Evolutionary conservation across 2,329 filamentous ascomycete genomes (phyloP).

Genomic region (Pseudogymnoascus sp.): DNA sequence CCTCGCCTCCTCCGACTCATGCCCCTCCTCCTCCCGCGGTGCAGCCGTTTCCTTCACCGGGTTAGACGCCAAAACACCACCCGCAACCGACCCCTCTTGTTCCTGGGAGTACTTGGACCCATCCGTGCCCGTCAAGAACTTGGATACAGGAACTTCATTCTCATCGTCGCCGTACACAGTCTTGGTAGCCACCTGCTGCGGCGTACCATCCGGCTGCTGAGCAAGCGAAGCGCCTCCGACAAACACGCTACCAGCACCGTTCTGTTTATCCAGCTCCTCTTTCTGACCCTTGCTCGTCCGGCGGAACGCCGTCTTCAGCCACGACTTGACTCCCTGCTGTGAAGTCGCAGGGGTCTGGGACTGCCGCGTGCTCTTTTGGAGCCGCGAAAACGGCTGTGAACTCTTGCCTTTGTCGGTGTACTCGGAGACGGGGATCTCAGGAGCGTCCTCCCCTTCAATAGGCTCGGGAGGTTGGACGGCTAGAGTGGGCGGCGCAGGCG

Average conservation of each 20-base stretch:
- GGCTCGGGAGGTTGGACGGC: slow-evolving; percentile 23
- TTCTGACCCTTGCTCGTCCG: slow-evolving; percentile 18
- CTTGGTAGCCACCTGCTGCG: slow-evolving; percentile 27
- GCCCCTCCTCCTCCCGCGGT: slow-evolving; percentile 23
- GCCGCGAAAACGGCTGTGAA: slow-evolving; percentile 16
- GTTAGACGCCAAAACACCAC: neutral
- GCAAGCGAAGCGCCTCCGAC: slow-evolving; percentile 42
- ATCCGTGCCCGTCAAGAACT: slow-evolving; percentile 8
- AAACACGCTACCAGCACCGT: slow-evolving; percentile 31
- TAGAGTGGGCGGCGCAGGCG: neutral
- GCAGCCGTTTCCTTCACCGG: slow-evolving; percentile 13
- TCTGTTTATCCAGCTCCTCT: slow-evolving; percentile 11
- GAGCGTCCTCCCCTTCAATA: slow-evolving; percentile 20
- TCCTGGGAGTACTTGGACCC: slow-evolving; percentile 16
- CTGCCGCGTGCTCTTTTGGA: slow-evolving; percentile 17
- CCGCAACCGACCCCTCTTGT: neutral
- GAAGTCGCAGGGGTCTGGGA: slow-evolving; percentile 14
- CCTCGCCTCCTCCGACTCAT: slow-evolving; percentile 44
- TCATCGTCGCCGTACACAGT: slow-evolving; percentile 15
- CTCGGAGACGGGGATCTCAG: slow-evolving; percentile 17
- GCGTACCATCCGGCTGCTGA: slow-evolving; percentile 17
- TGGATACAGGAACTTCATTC: neutral
- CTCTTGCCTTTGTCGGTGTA: slow-evolving; percentile 10
- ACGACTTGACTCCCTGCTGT: slow-evolving; percentile 38
- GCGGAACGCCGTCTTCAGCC: slow-evolving; percentile 48